Percentiles rank a stretch among this genome's conserved stretches.
phyloP scores from a whole-genome alignment of 768 basidiomycete species.

The Lactarius quietus region DNA sequence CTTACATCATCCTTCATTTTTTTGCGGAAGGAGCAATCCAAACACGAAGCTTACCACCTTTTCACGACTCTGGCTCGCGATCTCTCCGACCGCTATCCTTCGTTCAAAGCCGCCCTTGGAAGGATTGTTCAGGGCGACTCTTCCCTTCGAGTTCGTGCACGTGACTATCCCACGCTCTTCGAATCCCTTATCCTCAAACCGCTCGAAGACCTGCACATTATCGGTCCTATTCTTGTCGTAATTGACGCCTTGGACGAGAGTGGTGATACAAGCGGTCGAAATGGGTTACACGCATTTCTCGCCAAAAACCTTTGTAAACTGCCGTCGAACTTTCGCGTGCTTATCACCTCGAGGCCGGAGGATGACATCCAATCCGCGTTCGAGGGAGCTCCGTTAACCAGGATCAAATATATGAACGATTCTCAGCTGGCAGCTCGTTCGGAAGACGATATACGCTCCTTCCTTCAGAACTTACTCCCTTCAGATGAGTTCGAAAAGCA shows the following conservation, averaged over 20 bases:
- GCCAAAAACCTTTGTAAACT: no score
- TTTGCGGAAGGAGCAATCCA: neutral
- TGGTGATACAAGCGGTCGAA: no score
- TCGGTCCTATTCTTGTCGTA: neutral
- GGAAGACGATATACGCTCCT: neutral
- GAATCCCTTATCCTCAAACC: neutral
- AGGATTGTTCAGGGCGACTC: neutral
- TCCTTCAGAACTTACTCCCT: neutral
- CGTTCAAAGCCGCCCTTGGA: neutral
- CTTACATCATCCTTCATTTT: neutral
- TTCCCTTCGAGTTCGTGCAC: neutral
- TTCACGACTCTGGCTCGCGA: neutral
- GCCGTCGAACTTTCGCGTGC: neutral
- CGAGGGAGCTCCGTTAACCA: neutral
- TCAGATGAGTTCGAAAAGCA: no score
- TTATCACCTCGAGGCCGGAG: neutral
- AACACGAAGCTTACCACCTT: neutral
- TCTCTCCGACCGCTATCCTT: neutral
- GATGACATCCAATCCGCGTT: neutral
- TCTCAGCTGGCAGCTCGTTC: neutral
- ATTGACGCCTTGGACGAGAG: no score
- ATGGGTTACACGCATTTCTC: no score
- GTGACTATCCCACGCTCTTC: neutral
- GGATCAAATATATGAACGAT: neutral
- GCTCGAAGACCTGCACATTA: neutral